Evolutionary conservation across 1,284 basidiomycete species (phyloP), one percentile per base, ranked within the genome.

Genomic region (Ceratobasidium sp.): DNA sequence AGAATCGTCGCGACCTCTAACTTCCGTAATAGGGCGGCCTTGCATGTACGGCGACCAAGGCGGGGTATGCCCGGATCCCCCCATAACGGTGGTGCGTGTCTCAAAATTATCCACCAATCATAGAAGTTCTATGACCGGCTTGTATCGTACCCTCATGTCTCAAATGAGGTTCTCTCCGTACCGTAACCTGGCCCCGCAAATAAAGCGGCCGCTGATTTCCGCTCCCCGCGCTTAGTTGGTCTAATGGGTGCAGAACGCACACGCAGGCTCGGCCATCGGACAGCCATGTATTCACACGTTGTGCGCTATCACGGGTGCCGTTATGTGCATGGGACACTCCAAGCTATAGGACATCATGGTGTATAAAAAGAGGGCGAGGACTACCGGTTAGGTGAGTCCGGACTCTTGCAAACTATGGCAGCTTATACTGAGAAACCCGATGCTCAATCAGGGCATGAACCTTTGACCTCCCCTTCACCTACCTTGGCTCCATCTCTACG

Each of bases 401-500:
- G 19, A 37, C 34, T 39, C 41, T 48, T 13, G 27, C 16, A 16
- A 27, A 61, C 16, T 27, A 72, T 72, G 69, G 24, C 69, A 22
- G 24, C 56, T 6, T n/a, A 16, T 27, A 31, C 56, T 24, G 56
- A 51, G 29, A 62, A 51, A 51, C 29, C n/a, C n/a, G n/a, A 62
- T 13, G 13, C 43, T 37, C 69, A 51, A 34, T 46, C 11, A 14
- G 58, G 24, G 19, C 69, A 37, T 6, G 58, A 53, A 5, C 34
- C 58, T 49, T 39, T 59, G 11, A 43, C 31, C 0, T 72, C 69
- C 5, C 69, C 69, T 6, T 72, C 69, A 6, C 58, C 69, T 37
- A 72, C 69, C 22, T 46, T 72, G 31, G 46, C 69, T 24, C 69
- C 69, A 27, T 72, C 69, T 2, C 29, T 72, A n/a, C 54, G 58